Evolutionary conservation across 306 rosid species (phyloP).

Genomic region (Cicer arietinum): DNA sequence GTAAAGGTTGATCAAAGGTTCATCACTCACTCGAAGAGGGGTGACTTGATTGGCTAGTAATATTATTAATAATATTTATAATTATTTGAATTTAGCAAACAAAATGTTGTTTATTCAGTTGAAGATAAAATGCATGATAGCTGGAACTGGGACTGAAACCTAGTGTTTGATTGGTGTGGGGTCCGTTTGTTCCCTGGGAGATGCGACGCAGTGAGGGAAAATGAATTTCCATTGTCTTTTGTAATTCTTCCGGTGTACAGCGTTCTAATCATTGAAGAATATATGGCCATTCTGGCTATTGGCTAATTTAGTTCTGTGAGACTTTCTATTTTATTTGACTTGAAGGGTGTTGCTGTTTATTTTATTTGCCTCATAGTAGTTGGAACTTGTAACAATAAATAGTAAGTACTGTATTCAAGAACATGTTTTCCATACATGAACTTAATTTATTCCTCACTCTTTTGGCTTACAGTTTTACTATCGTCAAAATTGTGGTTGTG

Average conservation of each 20-base stretch:
- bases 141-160: conserved; percentile 24
- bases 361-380: neutral
- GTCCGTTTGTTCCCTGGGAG: conserved; percentile 35
- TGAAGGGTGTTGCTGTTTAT: neutral
- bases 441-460: neutral
- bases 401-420: neutral
- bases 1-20: conserved; percentile 31
- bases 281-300: conserved; percentile 19
- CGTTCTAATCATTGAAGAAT: conserved; percentile 26
- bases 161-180: conserved; percentile 29
- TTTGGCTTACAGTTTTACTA: neutral
- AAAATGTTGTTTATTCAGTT: conserved; percentile 15
- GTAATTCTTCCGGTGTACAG: conserved; percentile 31
- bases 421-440: neutral
- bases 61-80: neutral
- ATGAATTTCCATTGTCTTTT: neutral
- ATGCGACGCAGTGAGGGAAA: neutral
- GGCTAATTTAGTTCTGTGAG: neutral
- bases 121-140: conserved; percentile 17
- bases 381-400: neutral
- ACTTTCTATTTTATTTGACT: neutral
- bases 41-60: conserved; percentile 49
- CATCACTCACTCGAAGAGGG: conserved; percentile 56
- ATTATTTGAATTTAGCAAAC: conserved; percentile 32
- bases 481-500: neutral